phyloP scores from a whole-genome alignment of 768 basidiomycete species.

The Boletus rubescentipes region DNA sequence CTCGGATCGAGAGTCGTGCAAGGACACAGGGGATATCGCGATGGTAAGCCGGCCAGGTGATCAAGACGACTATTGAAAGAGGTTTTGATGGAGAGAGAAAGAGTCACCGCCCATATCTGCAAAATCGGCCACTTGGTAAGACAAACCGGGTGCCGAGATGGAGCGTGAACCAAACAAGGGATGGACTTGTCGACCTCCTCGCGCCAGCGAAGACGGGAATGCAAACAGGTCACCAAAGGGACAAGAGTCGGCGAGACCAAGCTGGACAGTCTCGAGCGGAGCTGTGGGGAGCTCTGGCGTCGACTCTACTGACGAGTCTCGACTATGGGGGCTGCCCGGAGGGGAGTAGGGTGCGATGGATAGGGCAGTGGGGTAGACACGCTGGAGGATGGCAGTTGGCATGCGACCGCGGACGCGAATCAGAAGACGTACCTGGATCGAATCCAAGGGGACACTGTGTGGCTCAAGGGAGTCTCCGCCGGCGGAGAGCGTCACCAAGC shows the following conservation, averaged over 20 bases:
- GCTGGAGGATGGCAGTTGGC: slow-evolving; percentile 29
- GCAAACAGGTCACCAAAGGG: slow-evolving; percentile 33
- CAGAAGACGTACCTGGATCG: slow-evolving; percentile 25
- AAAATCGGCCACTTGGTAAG: slow-evolving; percentile 39
- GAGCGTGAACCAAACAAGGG: slow-evolving; percentile 41
- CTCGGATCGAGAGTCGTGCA: slow-evolving; percentile 26
- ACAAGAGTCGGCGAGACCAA: slow-evolving; percentile 38
- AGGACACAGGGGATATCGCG: slow-evolving; percentile 16
- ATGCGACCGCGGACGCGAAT: background rate
- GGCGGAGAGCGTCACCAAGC: slow-evolving; percentile 35
- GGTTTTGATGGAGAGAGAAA: slow-evolving; percentile 44
- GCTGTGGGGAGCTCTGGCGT: slow-evolving; percentile 46
- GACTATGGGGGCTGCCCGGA: slow-evolving; percentile 38
- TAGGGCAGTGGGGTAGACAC: slow-evolving; percentile 47
- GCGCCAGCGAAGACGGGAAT: slow-evolving; percentile 21
- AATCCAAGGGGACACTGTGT: slow-evolving; percentile 23
- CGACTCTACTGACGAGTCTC: slow-evolving; percentile 54
- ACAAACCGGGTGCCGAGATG: slow-evolving; percentile 43
- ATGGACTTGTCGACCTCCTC: slow-evolving; percentile 22
- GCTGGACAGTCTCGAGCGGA: slow-evolving; percentile 40
- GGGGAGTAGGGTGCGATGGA: slow-evolving; percentile 57
- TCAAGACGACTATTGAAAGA: slow-evolving; percentile 45
- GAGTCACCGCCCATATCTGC: slow-evolving; percentile 37
- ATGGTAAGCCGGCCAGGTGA: slow-evolving; percentile 16
- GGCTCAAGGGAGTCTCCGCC: slow-evolving; percentile 39